phyloP scores from a whole-genome alignment of 2,329 filamentous ascomycete species.

The Xylariaceae sp. region DNA sequence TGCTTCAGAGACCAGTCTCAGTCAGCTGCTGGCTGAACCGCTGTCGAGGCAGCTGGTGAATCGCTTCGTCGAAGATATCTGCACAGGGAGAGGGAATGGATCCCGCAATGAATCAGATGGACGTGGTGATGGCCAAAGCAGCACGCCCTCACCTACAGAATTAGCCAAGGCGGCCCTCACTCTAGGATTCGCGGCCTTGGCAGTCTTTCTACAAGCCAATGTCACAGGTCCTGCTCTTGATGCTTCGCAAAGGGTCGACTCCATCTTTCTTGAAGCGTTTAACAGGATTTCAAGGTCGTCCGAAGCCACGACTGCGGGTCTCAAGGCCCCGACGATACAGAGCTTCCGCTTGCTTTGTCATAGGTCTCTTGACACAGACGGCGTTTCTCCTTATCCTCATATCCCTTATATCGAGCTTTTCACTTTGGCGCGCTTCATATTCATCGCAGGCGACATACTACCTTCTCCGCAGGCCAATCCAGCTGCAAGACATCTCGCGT shows the following conservation, averaged over 20 bases:
- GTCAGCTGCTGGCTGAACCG: conserved; percentile 1
- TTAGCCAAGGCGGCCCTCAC: conserved; percentile 14
- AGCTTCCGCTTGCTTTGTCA: conserved; percentile 45
- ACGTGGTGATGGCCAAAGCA: neutral
- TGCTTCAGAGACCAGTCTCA: conserved; percentile 5
- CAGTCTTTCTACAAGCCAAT: conserved; percentile 67
- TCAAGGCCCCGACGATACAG: conserved; percentile 12
- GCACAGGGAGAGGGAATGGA: neutral
- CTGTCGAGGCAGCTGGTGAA: conserved; percentile 7
- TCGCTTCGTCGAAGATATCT: conserved; percentile 6
- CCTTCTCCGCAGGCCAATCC: conserved; percentile 28
- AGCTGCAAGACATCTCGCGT: conserved; percentile 38
- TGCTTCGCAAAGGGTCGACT: conserved; percentile 13
- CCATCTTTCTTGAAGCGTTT: conserved; percentile 34
- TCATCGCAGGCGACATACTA: conserved; percentile 35
- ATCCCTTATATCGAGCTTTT: conserved; percentile 82
- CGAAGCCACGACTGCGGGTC: neutral
- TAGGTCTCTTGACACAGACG: conserved; percentile 69
- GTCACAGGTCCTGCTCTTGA: conserved; percentile 66
- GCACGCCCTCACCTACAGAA: neutral
- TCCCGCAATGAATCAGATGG: neutral
- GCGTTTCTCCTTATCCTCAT: conserved; percentile 77
- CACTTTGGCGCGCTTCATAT: conserved; percentile 57
- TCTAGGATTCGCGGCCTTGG: conserved; percentile 58
- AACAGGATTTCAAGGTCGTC: neutral